A percentile compares a stretch with the other conserved stretches of the same genome.
Evolutionary conservation across 202 grass and related monocot genomes (phyloP).

Genomic region (Eragrostis tef): DNA sequence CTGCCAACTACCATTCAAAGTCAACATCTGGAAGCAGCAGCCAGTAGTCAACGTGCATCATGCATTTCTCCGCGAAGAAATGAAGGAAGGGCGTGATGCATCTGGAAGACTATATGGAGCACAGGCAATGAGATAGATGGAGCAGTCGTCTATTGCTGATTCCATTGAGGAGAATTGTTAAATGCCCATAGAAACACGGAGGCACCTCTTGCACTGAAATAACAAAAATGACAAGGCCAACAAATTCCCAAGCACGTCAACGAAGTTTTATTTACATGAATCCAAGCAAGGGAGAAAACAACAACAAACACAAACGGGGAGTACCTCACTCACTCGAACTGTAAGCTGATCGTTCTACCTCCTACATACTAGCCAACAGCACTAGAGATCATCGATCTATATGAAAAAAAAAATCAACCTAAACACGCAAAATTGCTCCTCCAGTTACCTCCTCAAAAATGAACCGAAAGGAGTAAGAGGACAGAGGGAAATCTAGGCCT

Average conservation of each 20-base stretch:
- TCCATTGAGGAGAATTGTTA: neutral
- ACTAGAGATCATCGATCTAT: neutral
- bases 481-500: neutral
- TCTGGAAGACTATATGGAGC: neutral
- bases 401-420: neutral
- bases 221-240: neutral
- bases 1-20: neutral
- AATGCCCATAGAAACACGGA: neutral
- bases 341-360: neutral
- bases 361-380: neutral
- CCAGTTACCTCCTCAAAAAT: constrained; percentile 25
- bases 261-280: neutral
- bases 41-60: neutral
- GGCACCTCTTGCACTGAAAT: neutral
- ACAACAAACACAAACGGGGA: too few species aligned
- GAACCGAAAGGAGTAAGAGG: neutral
- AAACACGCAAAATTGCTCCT: constrained; percentile 10
- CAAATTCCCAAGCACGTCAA: neutral
- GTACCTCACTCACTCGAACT: neutral
- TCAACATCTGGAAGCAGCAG: neutral
- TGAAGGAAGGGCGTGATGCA: neutral
- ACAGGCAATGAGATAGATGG: neutral
- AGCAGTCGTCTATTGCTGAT: neutral
- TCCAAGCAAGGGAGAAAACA: too few species aligned
- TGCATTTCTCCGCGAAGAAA: neutral